Percentiles rank a stretch among this genome's conserved stretches.
Conservation (phyloP, 2,329 filamentous ascomycete genomes). For the Hirsutella rhossiliensis region DNA sequence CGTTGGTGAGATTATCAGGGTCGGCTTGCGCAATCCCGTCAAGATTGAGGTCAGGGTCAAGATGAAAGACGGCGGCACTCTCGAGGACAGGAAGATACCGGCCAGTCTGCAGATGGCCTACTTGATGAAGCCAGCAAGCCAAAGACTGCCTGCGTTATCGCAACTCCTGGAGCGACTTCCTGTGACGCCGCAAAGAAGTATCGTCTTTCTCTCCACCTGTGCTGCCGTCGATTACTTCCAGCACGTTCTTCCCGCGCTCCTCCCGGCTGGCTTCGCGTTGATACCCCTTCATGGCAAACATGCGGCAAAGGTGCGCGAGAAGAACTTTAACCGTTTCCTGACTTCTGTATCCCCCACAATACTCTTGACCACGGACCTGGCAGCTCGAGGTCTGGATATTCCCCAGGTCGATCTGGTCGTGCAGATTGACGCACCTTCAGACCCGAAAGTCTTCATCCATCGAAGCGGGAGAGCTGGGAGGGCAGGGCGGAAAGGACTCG, state of each 20-base stretch:
- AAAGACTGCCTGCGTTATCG: conserved; percentile 67
- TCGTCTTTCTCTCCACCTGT: conserved; percentile 88
- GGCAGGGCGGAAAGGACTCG: conserved; percentile 75
- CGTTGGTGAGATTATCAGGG: conserved; percentile 81
- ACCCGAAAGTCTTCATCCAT: conserved; percentile 93
- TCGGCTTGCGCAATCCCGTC: conserved; percentile 86
- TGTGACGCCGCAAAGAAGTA: conserved; percentile 70
- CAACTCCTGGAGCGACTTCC: conserved; percentile 58
- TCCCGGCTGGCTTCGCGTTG: conserved; percentile 56
- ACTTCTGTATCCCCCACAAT: conserved; percentile 64
- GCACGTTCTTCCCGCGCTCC: conserved; percentile 59
- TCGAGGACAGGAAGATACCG: conserved; percentile 78
- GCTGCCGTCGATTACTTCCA: conserved; percentile 93
- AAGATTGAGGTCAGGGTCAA: conserved; percentile 92
- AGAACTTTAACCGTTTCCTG: conserved; percentile 75
- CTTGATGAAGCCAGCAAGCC: conserved; percentile 58
- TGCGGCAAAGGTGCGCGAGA: conserved; percentile 72
- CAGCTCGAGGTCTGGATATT: conserved; percentile 82
- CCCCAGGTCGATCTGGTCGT: conserved; percentile 85
- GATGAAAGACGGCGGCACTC: conserved; percentile 47
- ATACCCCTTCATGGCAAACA: conserved; percentile 89
- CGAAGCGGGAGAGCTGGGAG: conserved; percentile 81
- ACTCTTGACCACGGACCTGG: conserved; percentile 85
- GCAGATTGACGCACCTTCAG: conserved; percentile 71
- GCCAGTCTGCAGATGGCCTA: conserved; percentile 91